Base-by-base conservation (phyloP, 2,329 filamentous ascomycete species). In the Aspergillus sclerotialis region DNA sequence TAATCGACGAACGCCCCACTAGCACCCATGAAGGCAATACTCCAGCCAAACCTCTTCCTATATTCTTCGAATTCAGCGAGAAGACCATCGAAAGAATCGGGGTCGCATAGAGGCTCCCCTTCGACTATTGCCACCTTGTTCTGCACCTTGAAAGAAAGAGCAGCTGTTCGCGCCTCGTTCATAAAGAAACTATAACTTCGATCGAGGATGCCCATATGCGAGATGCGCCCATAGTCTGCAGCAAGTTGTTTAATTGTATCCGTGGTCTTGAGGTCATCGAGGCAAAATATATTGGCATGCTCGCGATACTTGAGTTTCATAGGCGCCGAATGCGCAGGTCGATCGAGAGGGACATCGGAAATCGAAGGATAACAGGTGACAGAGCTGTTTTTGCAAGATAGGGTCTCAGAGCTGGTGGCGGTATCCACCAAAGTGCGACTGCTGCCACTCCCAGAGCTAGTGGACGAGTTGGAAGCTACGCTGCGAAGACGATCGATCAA, bases 181-280 rank as follows among this genome's bases (percentile, higher is more conserved):
- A 67, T 46, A 36, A 65, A 67, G 38, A 66, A 60, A 4, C 43
- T 51, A 36, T 66, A 66, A 30, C 56, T 63, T 6, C 44, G 54
- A 28, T 67, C 64, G 2, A 65, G 53, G n/a, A 67, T 54, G 2
- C 58, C 59, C 58, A 62, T 62, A 34, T 63, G 56, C 8, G 59
- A 58, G 3, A 63, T 58, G 14, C 52, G 49, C 8, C 59, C 58
- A 39, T 61, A 56, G 14, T 45, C 36, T 7, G 43, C 48, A 4
- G 56, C 46, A 6, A 63, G 46, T 2, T 38, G 35, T 24, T 55
- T 44, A 8, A 63, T 45, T 10, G 55, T 49, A 7, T 47, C 46
- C 32, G 58, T 48, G 1, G 55, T 52, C 11, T 45, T 42, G 36
- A 62, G 56, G 28, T 61, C 56, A 7, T 50, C 37, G 1, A 61